Evolutionary conservation across 2,329 filamentous ascomycete genomes (phyloP), one percentile per base, ranked within the genome.

Genomic region (Stachybotrys echinatus): DNA sequence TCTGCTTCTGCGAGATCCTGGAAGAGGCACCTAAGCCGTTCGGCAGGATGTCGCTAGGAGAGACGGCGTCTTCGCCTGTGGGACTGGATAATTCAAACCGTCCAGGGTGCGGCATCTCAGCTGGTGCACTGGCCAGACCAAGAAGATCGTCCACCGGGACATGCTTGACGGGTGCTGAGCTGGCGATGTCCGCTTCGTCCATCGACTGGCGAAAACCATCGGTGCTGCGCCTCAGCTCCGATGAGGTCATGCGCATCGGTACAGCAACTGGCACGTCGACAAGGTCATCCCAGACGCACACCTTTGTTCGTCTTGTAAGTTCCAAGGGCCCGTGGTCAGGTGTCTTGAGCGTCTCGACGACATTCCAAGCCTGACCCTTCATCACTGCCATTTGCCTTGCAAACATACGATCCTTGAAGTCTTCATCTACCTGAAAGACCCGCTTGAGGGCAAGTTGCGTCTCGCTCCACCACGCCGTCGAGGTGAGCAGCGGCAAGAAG

Each of bases 311-410:
- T 55, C 94, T 81, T 5, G 94, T 97, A 48, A 99, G 80, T 70
- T 97, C 94, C 18, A 99, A 75, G 0, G 94, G 94, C 0, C 94
- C 94, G 63, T 97, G 92, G 62, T 97, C 94, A 1, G 83, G 77
- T 18, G 88, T 88, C 67, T 99, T 99, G 53, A 99, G 78, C 1
- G 94, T 96, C 72, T 99, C 94, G 5, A 99, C 94, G 0, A 99
- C 94, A 65, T 99, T 99, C 91, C 94, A 99, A 1, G 94, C 94
- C 65, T 99, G 94, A 12, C 94, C 94, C 70, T 99, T 99, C 90
- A 99, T 96, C 52, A 99, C 94, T 1, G 94, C 92, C 54, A 99
- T 95, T 64, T 99, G 94, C 57, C 89, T 85, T n/a, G 90, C 90
- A 71, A 96, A 99, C 94, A 99, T 99, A 69, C 89, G 87, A 72